Percentiles rank a stretch among this genome's conserved stretches.
Evolutionary conservation across 192 early-diverging fungal species (phyloP).

Genomic region (Dissophora globulifera): DNA sequence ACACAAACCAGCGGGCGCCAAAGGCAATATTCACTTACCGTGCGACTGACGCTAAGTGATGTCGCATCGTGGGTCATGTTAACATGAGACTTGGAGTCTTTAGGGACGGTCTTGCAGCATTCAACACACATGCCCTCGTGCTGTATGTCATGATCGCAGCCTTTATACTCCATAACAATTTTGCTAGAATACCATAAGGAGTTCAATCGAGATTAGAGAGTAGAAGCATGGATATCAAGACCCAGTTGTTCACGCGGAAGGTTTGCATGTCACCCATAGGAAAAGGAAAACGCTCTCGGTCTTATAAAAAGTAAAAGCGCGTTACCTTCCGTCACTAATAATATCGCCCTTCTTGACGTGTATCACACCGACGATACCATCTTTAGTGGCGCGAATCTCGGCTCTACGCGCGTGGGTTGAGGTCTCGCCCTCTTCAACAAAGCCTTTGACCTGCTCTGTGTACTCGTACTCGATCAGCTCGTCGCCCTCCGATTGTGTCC

Average conservation of each 20-base stretch:
- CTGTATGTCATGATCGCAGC: slow-evolving; percentile 41
- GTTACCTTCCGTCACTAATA: slow-evolving; percentile 22
- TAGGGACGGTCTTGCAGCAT: slow-evolving; percentile 21
- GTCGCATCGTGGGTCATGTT: slow-evolving; percentile 49
- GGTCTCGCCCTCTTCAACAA: slow-evolving; percentile 22
- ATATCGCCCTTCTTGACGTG: slow-evolving; percentile 22
- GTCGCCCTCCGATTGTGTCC: slow-evolving; percentile 30
- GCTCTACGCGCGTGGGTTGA: slow-evolving; percentile 21
- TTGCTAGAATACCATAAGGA: slow-evolving; percentile 4
- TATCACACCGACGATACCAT: slow-evolving; percentile 17
- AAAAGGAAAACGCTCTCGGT: neutral
- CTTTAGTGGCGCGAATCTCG: slow-evolving; percentile 32
- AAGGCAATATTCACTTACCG: slow-evolving; percentile 3
- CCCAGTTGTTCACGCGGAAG: neutral
- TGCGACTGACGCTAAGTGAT: slow-evolving; percentile 31
- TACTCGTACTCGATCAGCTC: slow-evolving; percentile 47
- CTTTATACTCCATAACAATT: slow-evolving; percentile 23
- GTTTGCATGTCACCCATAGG: too few species aligned
- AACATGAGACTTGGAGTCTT: slow-evolving; percentile 15
- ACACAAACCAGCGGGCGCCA: too few species aligned
- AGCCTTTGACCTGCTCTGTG: slow-evolving; percentile 29
- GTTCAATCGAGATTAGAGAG: neutral
- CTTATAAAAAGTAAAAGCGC: neutral
- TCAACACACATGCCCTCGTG: slow-evolving; percentile 30
- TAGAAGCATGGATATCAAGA: neutral